Conservation (phyloP, 2,329 filamentous ascomycete species). For the Trichoderma koningii region DNA sequence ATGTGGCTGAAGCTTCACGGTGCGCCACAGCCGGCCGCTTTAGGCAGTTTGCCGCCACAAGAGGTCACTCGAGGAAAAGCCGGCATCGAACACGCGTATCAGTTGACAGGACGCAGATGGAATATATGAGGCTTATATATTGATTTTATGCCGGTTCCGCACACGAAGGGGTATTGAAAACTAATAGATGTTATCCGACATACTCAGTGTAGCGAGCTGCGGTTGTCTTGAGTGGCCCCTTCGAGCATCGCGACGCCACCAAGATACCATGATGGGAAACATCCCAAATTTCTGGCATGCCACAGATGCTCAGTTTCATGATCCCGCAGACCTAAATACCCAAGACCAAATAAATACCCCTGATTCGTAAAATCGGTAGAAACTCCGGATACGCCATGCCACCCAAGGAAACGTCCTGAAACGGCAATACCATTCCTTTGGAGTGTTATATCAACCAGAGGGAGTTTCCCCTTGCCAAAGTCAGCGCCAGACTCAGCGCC, state of each 20-base stretch:
- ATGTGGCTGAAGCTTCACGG: constrained; percentile 34
- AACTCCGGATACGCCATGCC: constrained; percentile 3
- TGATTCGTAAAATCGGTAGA: background rate
- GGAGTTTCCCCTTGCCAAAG: background rate
- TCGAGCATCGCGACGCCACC: no score
- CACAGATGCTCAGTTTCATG: no score
- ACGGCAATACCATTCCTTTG: background rate
- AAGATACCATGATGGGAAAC: no score
- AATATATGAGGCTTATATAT: no score
- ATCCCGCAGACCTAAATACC: background rate
- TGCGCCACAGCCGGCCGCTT: constrained; percentile 33
- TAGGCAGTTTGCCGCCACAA: background rate
- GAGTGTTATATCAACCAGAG: background rate
- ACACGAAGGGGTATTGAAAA: no score
- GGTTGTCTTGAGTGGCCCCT: no score
- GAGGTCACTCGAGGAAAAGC: background rate
- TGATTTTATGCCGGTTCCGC: no score
- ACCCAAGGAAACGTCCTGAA: background rate
- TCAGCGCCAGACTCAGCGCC: no score
- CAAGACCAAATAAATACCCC: background rate
- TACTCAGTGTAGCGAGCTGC: no score
- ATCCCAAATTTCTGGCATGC: no score
- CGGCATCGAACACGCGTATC: background rate
- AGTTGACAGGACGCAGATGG: background rate
- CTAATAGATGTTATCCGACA: no score